Percentiles rank a stretch among this genome's conserved stretches.
Conservation (phyloP, 495 filamentous ascomycete species). For the Talaromyces liani region DNA sequence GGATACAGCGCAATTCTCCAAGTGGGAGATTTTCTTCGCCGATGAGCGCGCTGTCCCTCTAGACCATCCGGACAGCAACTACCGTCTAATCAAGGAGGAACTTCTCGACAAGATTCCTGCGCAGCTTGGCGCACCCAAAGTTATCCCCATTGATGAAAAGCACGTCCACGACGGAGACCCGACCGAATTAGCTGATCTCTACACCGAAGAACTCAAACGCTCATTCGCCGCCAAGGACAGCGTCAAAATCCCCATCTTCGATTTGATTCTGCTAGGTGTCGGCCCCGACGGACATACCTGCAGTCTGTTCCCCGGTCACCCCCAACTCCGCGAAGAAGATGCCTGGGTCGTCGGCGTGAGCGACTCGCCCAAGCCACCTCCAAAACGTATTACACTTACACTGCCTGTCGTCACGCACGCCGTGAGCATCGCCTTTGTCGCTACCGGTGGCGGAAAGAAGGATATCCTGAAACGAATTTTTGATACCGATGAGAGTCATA, state of each 20-base stretch:
- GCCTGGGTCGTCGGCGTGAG: constrained; percentile 89
- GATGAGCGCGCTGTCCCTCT: constrained; percentile 94
- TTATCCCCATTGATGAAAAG: constrained; percentile 68
- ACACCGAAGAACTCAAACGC: constrained; percentile 80
- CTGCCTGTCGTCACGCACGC: constrained; percentile 83
- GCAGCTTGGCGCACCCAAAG: constrained; percentile 53
- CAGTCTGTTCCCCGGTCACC: constrained; percentile 87
- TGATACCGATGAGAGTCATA: constrained; percentile 63
- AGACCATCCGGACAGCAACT: constrained; percentile 89
- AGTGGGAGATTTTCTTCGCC: constrained; percentile 98
- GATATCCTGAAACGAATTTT: constrained; percentile 89
- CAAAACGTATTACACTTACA: constrained; percentile 83
- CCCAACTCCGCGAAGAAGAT: constrained; percentile 75
- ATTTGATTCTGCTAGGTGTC: constrained; percentile 84
- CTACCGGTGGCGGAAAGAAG: constrained; percentile 82
- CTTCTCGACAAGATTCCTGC: constrained; percentile 79
- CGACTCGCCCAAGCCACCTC: constrained; percentile 90
- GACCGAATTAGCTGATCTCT: constrained; percentile 88
- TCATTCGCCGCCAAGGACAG: constrained; percentile 79
- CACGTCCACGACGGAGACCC: constrained; percentile 73
- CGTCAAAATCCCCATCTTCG: constrained; percentile 88
- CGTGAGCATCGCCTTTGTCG: constrained; percentile 80
- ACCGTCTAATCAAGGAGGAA: constrained; percentile 76
- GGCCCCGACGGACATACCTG: constrained; percentile 97
- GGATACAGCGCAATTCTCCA: constrained; percentile 64